These are phyloP conservation scores for Stephania japonica DNA, from an alignment of 164 flowering plant genomes.

Conservation along the genomic window DNA sequence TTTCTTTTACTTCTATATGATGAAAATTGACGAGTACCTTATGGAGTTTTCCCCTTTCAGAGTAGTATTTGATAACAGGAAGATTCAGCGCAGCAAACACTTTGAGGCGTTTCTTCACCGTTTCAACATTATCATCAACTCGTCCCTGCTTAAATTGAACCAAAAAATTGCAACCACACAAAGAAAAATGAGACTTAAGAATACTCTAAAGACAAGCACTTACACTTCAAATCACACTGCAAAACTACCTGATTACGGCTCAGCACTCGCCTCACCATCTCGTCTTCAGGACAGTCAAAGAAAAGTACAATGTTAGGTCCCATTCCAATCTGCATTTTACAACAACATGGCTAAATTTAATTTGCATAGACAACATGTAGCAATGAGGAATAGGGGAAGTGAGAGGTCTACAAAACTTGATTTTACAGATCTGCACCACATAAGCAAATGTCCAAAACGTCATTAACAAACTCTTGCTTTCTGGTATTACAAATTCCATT, in stretches of 20 bases:
- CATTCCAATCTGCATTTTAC: slow-evolving; percentile 48
- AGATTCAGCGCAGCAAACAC: slow-evolving; percentile 53
- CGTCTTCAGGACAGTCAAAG: slow-evolving; percentile 90
- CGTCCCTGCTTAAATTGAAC: slow-evolving; percentile 54
- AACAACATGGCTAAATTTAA: background rate
- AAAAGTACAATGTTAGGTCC: slow-evolving; percentile 83
- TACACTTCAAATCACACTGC: slow-evolving; percentile 2
- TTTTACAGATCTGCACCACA: background rate
- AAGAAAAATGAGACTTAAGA: background rate
- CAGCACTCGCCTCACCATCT: slow-evolving; percentile 89
- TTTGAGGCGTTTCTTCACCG: slow-evolving; percentile 78
- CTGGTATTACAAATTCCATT: background rate
- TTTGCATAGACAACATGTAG: background rate
- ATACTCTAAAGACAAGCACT: background rate
- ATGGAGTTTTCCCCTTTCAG: slow-evolving; percentile 59
- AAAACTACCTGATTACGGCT: slow-evolving; percentile 75
- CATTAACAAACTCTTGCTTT: background rate
- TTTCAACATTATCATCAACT: slow-evolving; percentile 81
- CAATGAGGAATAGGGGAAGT: background rate
- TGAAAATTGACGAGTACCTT: slow-evolving; percentile 39
- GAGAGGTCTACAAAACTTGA: background rate
- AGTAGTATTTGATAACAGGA: slow-evolving; percentile 77
- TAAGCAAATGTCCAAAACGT: background rate
- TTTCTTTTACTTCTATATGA: background rate
- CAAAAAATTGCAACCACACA: background rate